phyloP scores from a whole-genome alignment of 768 basidiomycete genomes.

The Sporobolomyces pararoseus region DNA sequence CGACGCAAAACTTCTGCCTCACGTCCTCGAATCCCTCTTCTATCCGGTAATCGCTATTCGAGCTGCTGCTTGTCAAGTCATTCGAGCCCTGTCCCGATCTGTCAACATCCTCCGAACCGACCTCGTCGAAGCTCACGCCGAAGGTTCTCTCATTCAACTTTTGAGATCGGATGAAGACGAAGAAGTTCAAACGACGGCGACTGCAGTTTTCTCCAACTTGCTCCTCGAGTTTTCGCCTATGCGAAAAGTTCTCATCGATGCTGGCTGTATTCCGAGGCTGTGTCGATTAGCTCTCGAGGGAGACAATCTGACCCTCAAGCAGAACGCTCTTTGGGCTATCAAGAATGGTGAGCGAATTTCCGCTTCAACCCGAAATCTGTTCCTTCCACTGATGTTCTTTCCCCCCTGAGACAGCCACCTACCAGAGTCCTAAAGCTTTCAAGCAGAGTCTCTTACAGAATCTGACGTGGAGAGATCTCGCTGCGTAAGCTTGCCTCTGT shows the following conservation, averaged over 20 bases:
- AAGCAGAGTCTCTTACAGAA: constrained; percentile 25
- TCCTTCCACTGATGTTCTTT: not conserved
- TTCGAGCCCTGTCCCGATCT: constrained; percentile 72
- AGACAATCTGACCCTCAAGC: not conserved
- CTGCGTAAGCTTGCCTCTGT: constrained; percentile 20
- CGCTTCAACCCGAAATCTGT: no score
- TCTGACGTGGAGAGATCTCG: constrained; percentile 35
- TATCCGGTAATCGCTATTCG: constrained; percentile 71
- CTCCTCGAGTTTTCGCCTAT: constrained; percentile 45
- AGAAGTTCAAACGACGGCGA: constrained; percentile 36
- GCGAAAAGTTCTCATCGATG: constrained; percentile 25
- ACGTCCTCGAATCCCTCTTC: constrained; percentile 58
- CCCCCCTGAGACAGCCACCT: constrained; percentile 24
- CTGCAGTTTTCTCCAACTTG: constrained; percentile 37
- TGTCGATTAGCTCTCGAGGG: constrained; percentile 18
- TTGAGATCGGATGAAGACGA: constrained; percentile 49
- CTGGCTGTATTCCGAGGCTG: constrained; percentile 31
- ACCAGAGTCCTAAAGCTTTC: constrained; percentile 32
- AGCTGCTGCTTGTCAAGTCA: constrained; percentile 80
- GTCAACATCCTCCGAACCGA: constrained; percentile 77
- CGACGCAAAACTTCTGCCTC: constrained; percentile 59
- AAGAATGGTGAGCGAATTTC: constrained; percentile 34
- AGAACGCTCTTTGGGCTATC: constrained; percentile 41
- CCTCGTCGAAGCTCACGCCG: constrained; percentile 75
- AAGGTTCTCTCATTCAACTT: constrained; percentile 64